Evolutionary conservation across 192 early-diverging fungal genomes (phyloP), one percentile per base, ranked within the genome.

Genomic region (Allomyces arbusculus): DNA sequence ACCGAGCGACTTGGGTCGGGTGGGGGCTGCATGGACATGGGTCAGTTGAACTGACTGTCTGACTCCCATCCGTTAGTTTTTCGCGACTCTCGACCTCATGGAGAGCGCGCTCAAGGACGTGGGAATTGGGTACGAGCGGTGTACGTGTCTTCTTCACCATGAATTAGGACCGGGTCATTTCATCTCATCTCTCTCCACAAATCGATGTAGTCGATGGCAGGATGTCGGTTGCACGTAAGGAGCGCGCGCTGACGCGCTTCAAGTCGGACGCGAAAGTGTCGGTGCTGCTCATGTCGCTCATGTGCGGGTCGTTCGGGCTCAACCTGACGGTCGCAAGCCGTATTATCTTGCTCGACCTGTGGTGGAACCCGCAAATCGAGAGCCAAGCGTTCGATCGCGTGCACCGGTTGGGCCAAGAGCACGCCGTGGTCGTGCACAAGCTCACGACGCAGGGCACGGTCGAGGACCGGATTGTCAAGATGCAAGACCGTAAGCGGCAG

Each of bases 321-420:
- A 92, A 92, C 66, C 66, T 89, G 22, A 78, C 75, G 12, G 72
- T 68, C 7, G 85, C 85, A 0, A 87, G 81, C 75, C 77, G 79
- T n/a, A 84, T 92, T 3, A 84, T 92, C 44, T 66, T 92, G 28
- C 77, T 89, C 71, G 86, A 89, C 65, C 71, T 87, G 55, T 92
- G 90, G 90, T 87, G 85, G 87, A 88, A 88, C 69, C 87, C 87
- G 23, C 79, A 82, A 14, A 43, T 73, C 1, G 74, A 75, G 61
- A 73, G 78, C 62, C 82, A 82, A 69, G 82, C 82, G 1, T 85
- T 87, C 67, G 88, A 89, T 66, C 79, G 88, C 40, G 86, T 84
- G 3, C 86, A 88, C 69, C 84, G 84, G 22, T 83, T 87, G 68
- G 87, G 87, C 1, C 87, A 89, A 64, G 78, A 73, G 0, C 77